Percentiles rank a stretch among this genome's conserved stretches.
These are phyloP conservation scores for Solanum dulcamara DNA, from an alignment of 257 asterid genomes.

Conservation along the genomic window DNA sequence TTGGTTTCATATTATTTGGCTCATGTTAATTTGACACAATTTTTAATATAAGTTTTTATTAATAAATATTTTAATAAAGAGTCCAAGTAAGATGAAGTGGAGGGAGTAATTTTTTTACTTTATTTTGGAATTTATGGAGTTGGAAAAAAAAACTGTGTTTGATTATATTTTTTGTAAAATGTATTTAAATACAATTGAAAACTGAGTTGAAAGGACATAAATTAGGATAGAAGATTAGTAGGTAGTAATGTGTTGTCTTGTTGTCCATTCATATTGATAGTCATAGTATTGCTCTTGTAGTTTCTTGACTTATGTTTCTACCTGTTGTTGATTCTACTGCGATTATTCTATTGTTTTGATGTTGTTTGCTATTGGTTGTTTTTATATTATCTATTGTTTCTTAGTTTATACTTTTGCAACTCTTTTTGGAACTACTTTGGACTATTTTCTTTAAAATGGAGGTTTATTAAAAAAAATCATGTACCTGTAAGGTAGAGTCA, in stretches of 20 bases:
- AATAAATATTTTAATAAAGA: not conserved
- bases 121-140: not conserved
- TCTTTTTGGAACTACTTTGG: too few relatives aligned
- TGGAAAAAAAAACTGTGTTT: not conserved
- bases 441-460: not conserved
- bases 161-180: not conserved
- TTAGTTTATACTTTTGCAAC: too few relatives aligned
- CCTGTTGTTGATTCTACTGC: too few relatives aligned
- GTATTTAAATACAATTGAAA: not conserved
- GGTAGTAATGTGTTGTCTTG: not conserved
- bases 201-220: not conserved
- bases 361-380: not conserved
- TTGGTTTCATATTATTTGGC: too few relatives aligned
- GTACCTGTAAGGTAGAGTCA: too few relatives aligned
- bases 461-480: too few relatives aligned
- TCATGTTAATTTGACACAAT: rapidly evolving
- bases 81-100: not conserved
- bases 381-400: not conserved
- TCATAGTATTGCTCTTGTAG: not conserved
- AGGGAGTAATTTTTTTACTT: not conserved
- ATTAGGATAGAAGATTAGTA: not conserved
- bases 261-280: not conserved
- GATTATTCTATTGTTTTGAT: not conserved
- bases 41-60: too few relatives aligned
- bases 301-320: not conserved